Evolutionary conservation across 2,329 filamentous ascomycete genomes (phyloP), one percentile per base, ranked within the genome.

Genomic region (Erysiphe neolycopersici): DNA sequence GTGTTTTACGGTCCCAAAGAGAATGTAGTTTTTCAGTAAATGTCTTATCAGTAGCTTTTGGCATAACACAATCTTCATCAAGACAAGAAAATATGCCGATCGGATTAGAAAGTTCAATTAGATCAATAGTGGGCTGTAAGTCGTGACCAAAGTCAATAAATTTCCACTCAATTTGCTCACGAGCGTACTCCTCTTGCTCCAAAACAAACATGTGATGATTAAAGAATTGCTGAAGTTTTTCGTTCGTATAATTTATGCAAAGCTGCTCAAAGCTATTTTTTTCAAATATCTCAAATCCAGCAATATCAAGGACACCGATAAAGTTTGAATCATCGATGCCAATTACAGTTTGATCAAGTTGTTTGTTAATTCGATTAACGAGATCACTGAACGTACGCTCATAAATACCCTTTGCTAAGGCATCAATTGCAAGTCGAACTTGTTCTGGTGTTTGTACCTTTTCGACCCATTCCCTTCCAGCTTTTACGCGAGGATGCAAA

Each of bases 181-280:
- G 69, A 9, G 89, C 85, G 59, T 98, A 98, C 59, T 98, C 89
- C 59, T 98, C 89, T 56, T 98, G 89, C 58, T 98, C 89, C 8
- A 98, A 67, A 10, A 98, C 89, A 56, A 98, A 98, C 89, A 98
- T 98, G 64, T 98, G 91, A 58, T 98, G 89, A 55, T 98, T 98
- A 70, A 98, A 98, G 60, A 98, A 98, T 52, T 98, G 89, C 56
- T 98, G 89, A 6, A 98, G 72, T 60, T 94, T 98, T 60, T 98
- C 89, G 61, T 98, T 98, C 48, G 91, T 95, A 61, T 98, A 98
- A 61, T 98, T 98, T 68, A 98, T 98, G 64, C 89, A 98, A 5
- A 98, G 69, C 60, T 98, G 89, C 59, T 98, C 89, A 55, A 98
- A 98, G 64, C 87, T 94, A 64, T 98, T 98, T 54, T 82, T 73